A percentile compares a stretch with the other conserved stretches of the same genome.
Evolutionary conservation across 2,329 filamentous ascomycete genomes (phyloP).

Genomic region (Phaeomoniella chlamydospora): DNA sequence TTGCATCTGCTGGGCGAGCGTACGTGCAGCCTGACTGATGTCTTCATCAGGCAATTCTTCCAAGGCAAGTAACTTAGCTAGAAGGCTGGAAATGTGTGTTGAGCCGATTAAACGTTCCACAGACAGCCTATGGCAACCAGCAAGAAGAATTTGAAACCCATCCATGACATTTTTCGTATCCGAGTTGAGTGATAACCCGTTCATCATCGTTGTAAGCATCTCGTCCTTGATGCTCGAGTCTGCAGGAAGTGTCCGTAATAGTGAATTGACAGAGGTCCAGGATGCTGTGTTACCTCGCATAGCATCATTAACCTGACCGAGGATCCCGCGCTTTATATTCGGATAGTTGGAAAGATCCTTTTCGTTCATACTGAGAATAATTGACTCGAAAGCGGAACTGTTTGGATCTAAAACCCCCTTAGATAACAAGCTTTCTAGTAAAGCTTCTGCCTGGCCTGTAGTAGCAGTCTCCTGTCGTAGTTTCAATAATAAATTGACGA

Average conservation of each 20-base stretch:
- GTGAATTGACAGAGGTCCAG: not conserved
- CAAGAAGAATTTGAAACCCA: not conserved
- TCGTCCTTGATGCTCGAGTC: not conserved
- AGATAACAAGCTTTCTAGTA: not conserved
- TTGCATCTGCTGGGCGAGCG: not conserved
- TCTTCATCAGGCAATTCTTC: not conserved
- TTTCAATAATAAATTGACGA: slow-evolving; percentile 51
- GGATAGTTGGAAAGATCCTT: not conserved
- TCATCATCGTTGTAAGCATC: not conserved
- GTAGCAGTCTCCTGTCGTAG: not conserved
- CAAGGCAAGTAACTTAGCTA: not conserved
- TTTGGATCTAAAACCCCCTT: not conserved
- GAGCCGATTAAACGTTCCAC: not conserved
- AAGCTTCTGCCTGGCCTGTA: not conserved
- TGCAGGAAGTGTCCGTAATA: not conserved
- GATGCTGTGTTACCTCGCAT: not conserved
- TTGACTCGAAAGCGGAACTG: slow-evolving; percentile 18
- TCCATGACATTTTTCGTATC: not conserved
- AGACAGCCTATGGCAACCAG: not conserved
- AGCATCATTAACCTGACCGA: not conserved
- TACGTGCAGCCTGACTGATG: not conserved
- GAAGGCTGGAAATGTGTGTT: not conserved
- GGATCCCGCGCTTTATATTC: not conserved
- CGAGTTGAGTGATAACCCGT: not conserved
- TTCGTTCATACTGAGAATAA: slow-evolving; percentile 25